phyloP scores from a whole-genome alignment of 345 rosid species.

The Acer saccharum region DNA sequence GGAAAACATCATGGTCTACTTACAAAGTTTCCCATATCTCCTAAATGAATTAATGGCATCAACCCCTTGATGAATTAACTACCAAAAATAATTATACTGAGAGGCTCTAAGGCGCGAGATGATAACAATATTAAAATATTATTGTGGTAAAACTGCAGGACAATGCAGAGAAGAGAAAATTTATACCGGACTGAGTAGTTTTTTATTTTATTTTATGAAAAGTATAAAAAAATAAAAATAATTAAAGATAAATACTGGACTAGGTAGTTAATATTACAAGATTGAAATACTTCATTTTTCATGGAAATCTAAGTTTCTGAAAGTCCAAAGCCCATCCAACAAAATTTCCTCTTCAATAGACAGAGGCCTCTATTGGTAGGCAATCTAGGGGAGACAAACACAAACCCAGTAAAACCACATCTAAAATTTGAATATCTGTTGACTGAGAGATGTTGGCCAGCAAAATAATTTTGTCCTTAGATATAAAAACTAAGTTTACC shows the following conservation, averaged over 20 bases:
- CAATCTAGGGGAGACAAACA: neutral
- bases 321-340: neutral
- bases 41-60: neutral
- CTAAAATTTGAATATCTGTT: neutral
- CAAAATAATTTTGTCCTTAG: neutral
- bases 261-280: neutral
- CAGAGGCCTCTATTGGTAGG: neutral
- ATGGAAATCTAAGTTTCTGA: neutral
- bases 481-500: neutral
- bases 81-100: neutral
- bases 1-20: neutral
- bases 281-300: neutral
- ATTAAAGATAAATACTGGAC: neutral
- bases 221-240: neutral
- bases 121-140: neutral
- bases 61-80: neutral
- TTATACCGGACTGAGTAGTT: neutral
- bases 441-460: neutral
- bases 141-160: neutral
- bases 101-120: neutral
- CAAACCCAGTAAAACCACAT: neutral
- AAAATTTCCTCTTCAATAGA: neutral
- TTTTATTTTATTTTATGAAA: too few species aligned
- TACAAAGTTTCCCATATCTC: too few species aligned
- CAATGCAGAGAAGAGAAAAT: neutral